Evolutionary conservation across 495 filamentous ascomycete genomes (phyloP), one percentile per base, ranked within the genome.

Genomic region (Aspergillus campestris): DNA sequence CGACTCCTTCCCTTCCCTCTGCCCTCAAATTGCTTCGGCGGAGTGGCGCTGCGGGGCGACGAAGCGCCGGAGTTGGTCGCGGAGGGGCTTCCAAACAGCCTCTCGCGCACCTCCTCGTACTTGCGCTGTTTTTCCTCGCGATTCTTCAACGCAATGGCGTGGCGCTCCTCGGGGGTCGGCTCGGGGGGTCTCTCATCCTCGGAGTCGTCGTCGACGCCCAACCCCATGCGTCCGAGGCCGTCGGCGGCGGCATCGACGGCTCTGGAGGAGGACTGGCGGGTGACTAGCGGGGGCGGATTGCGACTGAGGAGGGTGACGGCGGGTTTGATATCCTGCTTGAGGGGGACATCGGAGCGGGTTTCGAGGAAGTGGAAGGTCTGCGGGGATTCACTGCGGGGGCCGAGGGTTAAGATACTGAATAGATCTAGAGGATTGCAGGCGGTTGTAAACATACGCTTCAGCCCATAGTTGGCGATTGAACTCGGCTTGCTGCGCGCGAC

Each of bases 391-490:
- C 72, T 82, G 64, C 14, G 31, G 9, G 27, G 32, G 38, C 29
- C 33, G 29, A 15, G 30, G 3, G 31, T 39, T 34, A 41, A 15
- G 30, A 44, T n/a, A 14, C 15, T 27, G 5, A 28, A 37, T 9
- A 30, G 28, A 33, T 7, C 24, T 34, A 13, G 15, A 47, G 3
- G 12, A 42, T 29, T 11, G 28, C 44, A 3, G 18, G 34, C 34
- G 31, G 3, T 14, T 33, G 10, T 36, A 35, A 9, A 72, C 80
- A 45, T 81, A 92, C 82, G 90, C 90, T 64, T 87, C 80, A 45
- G 89, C 79, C 90, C 90, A 96, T 42, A 96, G 61, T 65, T 86
- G 81, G 50, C 80, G 80, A 57, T 95, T 90, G 41, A 79, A 78
- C 55, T 94, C 86, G 28, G 75, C 78, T 55, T 96, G 90, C 59